Conservation (phyloP, 257 asterid genomes). For the Przewalskia tangutica region DNA sequence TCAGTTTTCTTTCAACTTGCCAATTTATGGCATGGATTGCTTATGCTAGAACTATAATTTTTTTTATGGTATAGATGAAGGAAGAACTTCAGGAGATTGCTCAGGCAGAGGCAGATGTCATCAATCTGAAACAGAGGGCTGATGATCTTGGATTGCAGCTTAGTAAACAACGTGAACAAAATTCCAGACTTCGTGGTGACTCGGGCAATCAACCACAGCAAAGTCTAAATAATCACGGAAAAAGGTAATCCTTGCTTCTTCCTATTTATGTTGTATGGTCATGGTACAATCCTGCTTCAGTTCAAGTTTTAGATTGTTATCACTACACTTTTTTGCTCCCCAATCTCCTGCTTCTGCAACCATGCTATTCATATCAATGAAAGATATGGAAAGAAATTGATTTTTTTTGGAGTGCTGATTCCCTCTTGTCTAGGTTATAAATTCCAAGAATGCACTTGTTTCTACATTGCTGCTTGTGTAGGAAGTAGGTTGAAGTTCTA, state of each 20-base stretch:
- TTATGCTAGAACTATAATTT: conserved; percentile 14
- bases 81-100: conserved; percentile 51
- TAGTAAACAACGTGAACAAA: conserved; percentile 48
- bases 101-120: conserved; percentile 49
- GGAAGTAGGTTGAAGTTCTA: background rate
- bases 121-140: conserved; percentile 47
- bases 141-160: conserved; percentile 53
- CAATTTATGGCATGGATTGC: background rate
- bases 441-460: background rate
- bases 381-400: background rate
- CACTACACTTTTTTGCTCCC: background rate
- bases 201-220: conserved; percentile 26
- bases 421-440: background rate
- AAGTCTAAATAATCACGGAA: conserved; percentile 26
- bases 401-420: background rate
- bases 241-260: conserved; percentile 23
- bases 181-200: conserved; percentile 33
- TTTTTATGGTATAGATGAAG: conserved; percentile 36
- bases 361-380: background rate
- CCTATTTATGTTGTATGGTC: conserved; percentile 1
- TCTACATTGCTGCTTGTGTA: background rate
- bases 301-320: conserved; percentile 8
- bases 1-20: conserved; percentile 13
- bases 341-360: background rate
- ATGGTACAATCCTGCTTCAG: conserved; percentile 6